Conservation (phyloP, 2,329 filamentous ascomycete genomes). For the Penicillium paneum region DNA sequence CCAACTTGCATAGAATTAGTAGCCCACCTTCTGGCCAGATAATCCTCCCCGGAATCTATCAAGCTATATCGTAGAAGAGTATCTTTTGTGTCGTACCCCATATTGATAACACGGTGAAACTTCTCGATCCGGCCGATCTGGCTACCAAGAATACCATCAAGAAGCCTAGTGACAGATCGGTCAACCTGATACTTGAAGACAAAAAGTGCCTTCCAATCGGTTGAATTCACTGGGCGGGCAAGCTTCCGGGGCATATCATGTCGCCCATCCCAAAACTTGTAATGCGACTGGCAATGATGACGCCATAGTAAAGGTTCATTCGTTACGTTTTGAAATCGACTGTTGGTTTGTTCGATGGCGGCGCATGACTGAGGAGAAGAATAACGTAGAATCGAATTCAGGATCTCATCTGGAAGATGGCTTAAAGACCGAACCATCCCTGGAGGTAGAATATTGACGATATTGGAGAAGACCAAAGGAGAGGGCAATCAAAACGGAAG, state of each 20-base stretch:
- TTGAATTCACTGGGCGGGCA: conserved; percentile 50
- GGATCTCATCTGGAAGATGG: conserved; percentile 74
- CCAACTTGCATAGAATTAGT: background rate
- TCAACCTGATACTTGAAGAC: conserved; percentile 55
- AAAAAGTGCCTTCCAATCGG: conserved; percentile 74
- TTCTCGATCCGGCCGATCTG: conserved; percentile 67
- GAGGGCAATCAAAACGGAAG: background rate
- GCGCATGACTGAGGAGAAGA: conserved; percentile 52
- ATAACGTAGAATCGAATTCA: conserved; percentile 72
- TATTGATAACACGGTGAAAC: conserved; percentile 66
- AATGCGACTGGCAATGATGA: conserved; percentile 65
- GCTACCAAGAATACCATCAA: conserved; percentile 68
- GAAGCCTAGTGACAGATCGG: conserved; percentile 48
- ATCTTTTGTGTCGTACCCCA: conserved; percentile 88
- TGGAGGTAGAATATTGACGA: conserved; percentile 9
- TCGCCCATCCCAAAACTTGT: conserved; percentile 69
- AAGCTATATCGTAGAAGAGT: conserved; percentile 66
- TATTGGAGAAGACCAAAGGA: background rate
- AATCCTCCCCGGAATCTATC: conserved; percentile 63
- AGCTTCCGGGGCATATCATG: conserved; percentile 62
- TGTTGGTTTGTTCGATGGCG: conserved; percentile 58
- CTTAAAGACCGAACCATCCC: conserved; percentile 36
- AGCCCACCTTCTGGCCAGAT: conserved; percentile 65
- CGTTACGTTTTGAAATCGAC: conserved; percentile 62
- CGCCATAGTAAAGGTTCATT: conserved; percentile 78